Evolutionary conservation across 1,284 basidiomycete genomes (phyloP), one percentile per base, ranked within the genome.

Genomic region (Sporisorium iseilematis-ciliati): DNA sequence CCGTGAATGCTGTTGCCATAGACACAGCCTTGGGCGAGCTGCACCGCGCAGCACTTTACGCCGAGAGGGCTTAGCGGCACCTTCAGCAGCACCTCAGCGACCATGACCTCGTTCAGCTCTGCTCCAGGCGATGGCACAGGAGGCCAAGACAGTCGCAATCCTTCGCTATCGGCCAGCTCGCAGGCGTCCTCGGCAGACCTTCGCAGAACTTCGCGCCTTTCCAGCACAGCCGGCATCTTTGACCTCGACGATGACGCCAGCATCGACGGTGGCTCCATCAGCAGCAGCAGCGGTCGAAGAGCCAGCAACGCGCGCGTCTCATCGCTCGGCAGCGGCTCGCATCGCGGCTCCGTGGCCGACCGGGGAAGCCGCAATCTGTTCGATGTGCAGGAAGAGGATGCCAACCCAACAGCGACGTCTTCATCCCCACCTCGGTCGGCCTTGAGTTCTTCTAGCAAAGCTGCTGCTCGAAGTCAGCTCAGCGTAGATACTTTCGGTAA

Each of bases 221-320:
- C 71, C 41, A 77, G 75, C 31, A 75, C 77, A 35, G 77, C 71
- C 21, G 77, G 77, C 46, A 77, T 79, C 62, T 79, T 77, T 65
- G 77, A 77, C 58, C 71, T 79, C 12, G 75, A 79, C 40, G 67
- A 71, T 21, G 76, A 76, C 45, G 57, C 38, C 38, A 53, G 49
- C 49, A 53, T 70, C 42, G 65, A 65, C 20, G 61, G 57, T 50
- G 51, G 23, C 14, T 52, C 60, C 14, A 45, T 33, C n/a, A 31
- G 33, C 29, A 59, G 61, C 41, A 57, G 61, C 21, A 43, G 65
- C 35, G 60, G 60, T 54, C 64, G 75, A 12, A 61, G 65, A 59
- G 54, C 64, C 38, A 63, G 64, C 63, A 59, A 63, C 29, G 26
- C 41, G n/a, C 59, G 62, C 41, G 53, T 63, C 20, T 75, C 63